Base-by-base conservation (phyloP, 768 basidiomycete genomes). In the Tricholoma terreum region DNA sequence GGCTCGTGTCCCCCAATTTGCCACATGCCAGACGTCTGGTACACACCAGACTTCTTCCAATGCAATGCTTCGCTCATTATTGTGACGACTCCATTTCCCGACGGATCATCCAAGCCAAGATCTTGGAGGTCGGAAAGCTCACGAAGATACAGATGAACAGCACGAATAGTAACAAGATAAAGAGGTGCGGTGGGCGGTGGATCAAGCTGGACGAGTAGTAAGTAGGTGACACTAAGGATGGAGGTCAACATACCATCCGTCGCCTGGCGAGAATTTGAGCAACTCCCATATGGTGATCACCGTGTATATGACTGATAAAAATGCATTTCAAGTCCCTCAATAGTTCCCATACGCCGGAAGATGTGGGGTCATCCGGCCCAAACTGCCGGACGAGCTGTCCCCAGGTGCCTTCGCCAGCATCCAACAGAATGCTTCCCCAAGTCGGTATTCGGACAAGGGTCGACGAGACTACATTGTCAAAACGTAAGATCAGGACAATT, bases 341-440 rank as follows among this genome's bases (percentile, higher is more conserved):
- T 12, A 87, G 77, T 11, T 83, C 67, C 78, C 83, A 83, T 2
- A 82, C 83, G 54, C 77, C 77, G 9, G 66, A 49, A 7, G 58
- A 54, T 15, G 40, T 60, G 0, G 70, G 57, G 4, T 63, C 65
- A 34, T 80, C 77, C 15, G 75, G 65, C 1, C 94, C 94, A 65
- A 87, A 95, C 49, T 86, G 81, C 3, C 96, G 80, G 2, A 79
- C 78, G 3, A 98, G 79, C 66, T 98, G 96, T 1, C 94, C 94
- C 80, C 88, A 89, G 0, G 94, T 94, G 0, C 94, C 94, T 73
- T 98, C 96, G 0, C 96, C 96, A 0, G 81, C 82, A 61, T 98
- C 96, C 2, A 98, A 79, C n/a, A 98, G 73, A 33, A 97, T 73
- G 58, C 82, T 85, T 0, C 92, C 91, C 54, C 78, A 77, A 0